These are phyloP conservation scores for Malus fusca DNA, from an alignment of 306 rosid genomes.

Conservation along the genomic window DNA sequence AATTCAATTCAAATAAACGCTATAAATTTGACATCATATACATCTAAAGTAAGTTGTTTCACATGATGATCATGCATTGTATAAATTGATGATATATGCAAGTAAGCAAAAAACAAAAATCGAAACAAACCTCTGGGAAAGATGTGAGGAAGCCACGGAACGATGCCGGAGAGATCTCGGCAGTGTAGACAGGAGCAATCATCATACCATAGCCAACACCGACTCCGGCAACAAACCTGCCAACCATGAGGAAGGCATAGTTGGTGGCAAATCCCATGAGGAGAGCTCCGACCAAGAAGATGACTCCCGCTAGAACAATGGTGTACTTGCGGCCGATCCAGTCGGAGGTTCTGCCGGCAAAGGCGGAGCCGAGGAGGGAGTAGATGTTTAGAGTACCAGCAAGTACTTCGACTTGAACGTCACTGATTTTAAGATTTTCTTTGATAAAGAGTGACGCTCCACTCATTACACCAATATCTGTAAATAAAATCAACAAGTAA, in stretches of 20 bases:
- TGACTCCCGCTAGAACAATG: constrained; percentile 23
- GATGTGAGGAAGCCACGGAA: constrained; percentile 1
- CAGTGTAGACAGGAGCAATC: constrained; percentile 49
- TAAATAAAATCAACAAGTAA: background rate
- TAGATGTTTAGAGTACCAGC: constrained; percentile 36
- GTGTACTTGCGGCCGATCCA: constrained; percentile 49
- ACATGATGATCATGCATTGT: background rate
- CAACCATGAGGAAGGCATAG: constrained; percentile 42
- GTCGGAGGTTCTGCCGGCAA: constrained; percentile 51
- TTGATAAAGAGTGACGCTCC: constrained; percentile 44
- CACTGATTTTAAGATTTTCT: constrained; percentile 35
- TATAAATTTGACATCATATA: background rate
- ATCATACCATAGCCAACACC: constrained; percentile 44
- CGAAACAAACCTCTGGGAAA: background rate
- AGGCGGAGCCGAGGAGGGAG: constrained; percentile 38
- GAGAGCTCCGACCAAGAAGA: constrained; percentile 41
- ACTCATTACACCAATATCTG: constrained; percentile 63
- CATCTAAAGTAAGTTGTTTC: background rate
- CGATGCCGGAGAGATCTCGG: constrained; percentile 46
- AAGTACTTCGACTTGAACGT: constrained; percentile 38
- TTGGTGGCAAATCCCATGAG: constrained; percentile 43
- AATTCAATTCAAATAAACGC: background rate
- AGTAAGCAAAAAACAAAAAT: no score
- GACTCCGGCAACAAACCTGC: constrained; percentile 36
- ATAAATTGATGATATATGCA: background rate